phyloP scores from a whole-genome alignment of 768 basidiomycete genomes.

The Trametes villosa region DNA sequence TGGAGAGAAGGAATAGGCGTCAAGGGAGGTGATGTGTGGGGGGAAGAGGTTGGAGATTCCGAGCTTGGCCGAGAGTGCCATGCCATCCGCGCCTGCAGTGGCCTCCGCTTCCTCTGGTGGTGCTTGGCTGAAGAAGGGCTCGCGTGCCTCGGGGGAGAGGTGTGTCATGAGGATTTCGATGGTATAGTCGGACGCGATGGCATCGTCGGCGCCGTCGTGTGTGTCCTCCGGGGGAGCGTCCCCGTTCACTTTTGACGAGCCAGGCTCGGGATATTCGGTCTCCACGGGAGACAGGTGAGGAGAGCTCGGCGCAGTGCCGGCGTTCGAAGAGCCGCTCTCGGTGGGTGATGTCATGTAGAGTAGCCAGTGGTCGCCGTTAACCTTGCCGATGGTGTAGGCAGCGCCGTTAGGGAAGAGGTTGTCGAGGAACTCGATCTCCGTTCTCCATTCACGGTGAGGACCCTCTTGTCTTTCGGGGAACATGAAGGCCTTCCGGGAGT shows the following conservation, averaged over 20 bases:
- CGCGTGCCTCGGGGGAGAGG: conserved; percentile 74
- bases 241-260: background rate
- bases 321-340: conserved; percentile 27
- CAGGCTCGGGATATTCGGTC: conserved; percentile 26
- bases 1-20: conserved; percentile 92
- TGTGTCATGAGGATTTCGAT: conserved; percentile 99
- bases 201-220: conserved; percentile 27
- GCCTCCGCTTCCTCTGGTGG: conserved; percentile 42
- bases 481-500: conserved; percentile 99
- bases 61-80: conserved; percentile 65
- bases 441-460: conserved; percentile 92
- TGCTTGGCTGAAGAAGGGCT: conserved; percentile 66
- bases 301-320: conserved; percentile 30
- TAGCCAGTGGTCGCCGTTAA: conserved; percentile 99
- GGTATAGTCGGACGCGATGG: conserved; percentile 74
- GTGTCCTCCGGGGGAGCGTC: conserved; percentile 15
- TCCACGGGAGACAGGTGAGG: conserved; percentile 26
- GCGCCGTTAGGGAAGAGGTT: conserved; percentile 85
- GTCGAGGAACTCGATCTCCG: conserved; percentile 92
- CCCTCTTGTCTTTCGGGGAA: conserved; percentile 95
- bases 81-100: conserved; percentile 44
- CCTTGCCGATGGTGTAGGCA: conserved; percentile 96
- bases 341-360: conserved; percentile 84
- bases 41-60: conserved; percentile 88
- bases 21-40: conserved; percentile 74